Conservation (phyloP, 768 basidiomycete genomes). For the Trametes cinnabarina region DNA sequence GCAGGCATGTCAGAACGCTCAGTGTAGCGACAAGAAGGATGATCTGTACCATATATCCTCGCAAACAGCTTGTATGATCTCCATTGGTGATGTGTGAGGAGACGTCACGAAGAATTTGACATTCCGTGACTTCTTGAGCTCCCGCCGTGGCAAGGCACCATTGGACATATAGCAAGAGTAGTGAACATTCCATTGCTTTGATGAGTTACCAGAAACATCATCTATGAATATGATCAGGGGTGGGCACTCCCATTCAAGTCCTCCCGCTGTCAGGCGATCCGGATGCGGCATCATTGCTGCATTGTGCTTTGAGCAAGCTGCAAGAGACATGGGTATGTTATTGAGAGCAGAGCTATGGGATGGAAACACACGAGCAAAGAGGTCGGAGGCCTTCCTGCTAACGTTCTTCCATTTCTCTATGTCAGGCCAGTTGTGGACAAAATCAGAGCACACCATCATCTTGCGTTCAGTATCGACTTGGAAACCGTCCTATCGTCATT, state of each 20-base stretch:
- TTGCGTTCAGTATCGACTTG: too few species aligned
- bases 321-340: background rate
- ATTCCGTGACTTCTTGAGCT: constrained; percentile 33
- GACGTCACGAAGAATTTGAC: constrained; percentile 33
- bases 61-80: constrained; percentile 32
- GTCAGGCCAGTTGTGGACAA: too few species aligned
- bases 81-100: constrained; percentile 35
- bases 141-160: constrained; percentile 27
- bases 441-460: too few species aligned
- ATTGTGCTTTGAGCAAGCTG: constrained; percentile 5
- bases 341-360: too few species aligned
- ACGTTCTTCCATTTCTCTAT: too few species aligned
- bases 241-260: constrained; percentile 22
- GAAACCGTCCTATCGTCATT: too few species aligned
- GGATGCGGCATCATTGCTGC: constrained; percentile 27
- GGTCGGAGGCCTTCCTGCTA: too few species aligned
- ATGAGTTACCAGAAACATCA: constrained; percentile 35
- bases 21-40: too few species aligned
- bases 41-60: constrained; percentile 29
- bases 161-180: constrained; percentile 35
- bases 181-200: constrained; percentile 40
- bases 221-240: constrained; percentile 36
- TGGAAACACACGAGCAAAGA: too few species aligned
- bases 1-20: too few species aligned
- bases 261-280: constrained; percentile 12